phyloP scores from a whole-genome alignment of 2,329 filamentous ascomycete species.

The Tolypocladium inflatum region DNA sequence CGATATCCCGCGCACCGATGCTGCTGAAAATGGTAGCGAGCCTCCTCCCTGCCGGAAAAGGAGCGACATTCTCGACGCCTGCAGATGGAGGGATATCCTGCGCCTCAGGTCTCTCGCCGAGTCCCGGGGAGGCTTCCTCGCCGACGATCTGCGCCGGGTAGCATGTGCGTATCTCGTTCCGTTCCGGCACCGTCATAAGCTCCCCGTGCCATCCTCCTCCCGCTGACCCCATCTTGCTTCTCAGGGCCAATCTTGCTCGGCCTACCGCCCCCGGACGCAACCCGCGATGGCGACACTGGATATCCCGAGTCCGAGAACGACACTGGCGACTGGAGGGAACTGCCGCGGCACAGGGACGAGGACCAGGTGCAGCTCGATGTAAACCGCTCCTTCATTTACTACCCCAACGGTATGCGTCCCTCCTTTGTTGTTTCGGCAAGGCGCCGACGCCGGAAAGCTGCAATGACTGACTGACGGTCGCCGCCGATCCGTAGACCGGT shows the following conservation, averaged over 20 bases:
- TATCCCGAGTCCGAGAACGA: neutral
- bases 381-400: constrained; percentile 94
- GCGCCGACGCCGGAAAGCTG: neutral
- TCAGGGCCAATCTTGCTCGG: constrained; percentile 56
- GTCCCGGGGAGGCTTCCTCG: constrained; percentile 56
- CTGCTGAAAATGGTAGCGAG: constrained; percentile 3
- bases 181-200: neutral
- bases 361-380: constrained; percentile 89
- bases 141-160: constrained; percentile 56
- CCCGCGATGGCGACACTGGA: constrained; percentile 6
- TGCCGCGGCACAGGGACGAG: constrained; percentile 77
- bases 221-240: constrained; percentile 4
- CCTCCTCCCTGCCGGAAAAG: constrained; percentile 20
- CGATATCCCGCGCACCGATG: constrained; percentile 4
- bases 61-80: constrained; percentile 43
- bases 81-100: constrained; percentile 45
- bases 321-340: constrained; percentile 40
- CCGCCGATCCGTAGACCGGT: constrained; percentile 42
- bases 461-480: neutral
- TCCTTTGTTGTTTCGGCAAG: neutral
- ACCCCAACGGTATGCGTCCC: constrained; percentile 58
- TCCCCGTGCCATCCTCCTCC: constrained; percentile 2
- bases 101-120: constrained; percentile 49
- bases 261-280: constrained; percentile 2
- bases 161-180: constrained; percentile 57